These are phyloP conservation scores for Syzygium malaccense DNA, from an alignment of 441 rosid species.

Conservation along the genomic window DNA sequence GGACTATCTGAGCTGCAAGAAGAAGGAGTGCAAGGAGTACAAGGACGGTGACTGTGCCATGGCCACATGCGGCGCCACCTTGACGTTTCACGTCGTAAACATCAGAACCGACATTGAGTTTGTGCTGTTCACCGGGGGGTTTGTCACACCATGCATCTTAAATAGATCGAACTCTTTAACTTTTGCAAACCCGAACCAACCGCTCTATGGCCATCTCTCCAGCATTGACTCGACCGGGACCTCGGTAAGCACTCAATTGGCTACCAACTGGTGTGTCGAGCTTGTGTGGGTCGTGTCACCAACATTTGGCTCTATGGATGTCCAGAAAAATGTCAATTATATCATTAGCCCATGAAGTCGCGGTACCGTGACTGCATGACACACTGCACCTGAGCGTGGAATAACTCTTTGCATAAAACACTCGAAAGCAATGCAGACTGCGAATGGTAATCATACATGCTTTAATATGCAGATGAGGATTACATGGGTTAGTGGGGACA, in stretches of 20 bases:
- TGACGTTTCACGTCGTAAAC: conserved; percentile 52
- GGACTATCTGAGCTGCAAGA: conserved; percentile 39
- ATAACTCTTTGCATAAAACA: not conserved
- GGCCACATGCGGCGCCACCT: conserved; percentile 30
- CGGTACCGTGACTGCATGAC: not conserved
- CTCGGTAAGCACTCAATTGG: conserved; percentile 24
- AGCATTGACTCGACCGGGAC: conserved; percentile 47
- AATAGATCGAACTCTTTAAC: conserved; percentile 23
- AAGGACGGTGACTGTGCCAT: conserved; percentile 17
- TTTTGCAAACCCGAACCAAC: conserved; percentile 43
- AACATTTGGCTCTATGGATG: not conserved
- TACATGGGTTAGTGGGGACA: conserved; percentile 63
- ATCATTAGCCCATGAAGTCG: not conserved
- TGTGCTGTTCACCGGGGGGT: conserved; percentile 52
- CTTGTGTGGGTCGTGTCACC: not conserved
- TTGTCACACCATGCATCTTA: conserved; percentile 38
- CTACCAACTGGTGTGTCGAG: not conserved
- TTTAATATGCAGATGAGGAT: conserved; percentile 45
- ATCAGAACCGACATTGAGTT: conserved; percentile 54
- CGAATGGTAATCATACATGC: not conserved
- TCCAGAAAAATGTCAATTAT: not conserved
- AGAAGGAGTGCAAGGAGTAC: conserved; percentile 24
- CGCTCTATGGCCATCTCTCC: conserved; percentile 47
- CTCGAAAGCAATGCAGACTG: not conserved
- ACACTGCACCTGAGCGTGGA: not conserved